These are phyloP conservation scores for Podospora conica DNA, from an alignment of 495 filamentous ascomycete species.

Conservation along the genomic window DNA sequence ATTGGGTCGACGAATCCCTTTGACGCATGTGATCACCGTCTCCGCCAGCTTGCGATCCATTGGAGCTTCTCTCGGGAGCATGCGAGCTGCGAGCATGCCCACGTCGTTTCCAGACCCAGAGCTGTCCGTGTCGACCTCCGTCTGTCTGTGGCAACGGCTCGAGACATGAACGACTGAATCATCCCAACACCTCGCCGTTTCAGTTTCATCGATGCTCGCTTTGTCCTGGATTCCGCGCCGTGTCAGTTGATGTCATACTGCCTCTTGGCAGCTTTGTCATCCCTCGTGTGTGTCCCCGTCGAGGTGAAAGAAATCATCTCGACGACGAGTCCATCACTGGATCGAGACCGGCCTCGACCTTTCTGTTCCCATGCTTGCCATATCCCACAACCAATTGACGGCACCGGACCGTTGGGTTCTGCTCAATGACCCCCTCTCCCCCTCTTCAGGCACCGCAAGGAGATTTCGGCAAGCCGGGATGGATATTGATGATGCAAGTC, in stretches of 20 bases:
- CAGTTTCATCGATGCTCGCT: neutral
- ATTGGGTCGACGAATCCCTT: conserved; percentile 8
- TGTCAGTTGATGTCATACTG: neutral
- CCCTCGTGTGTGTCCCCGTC: neutral
- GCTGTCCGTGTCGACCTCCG: too few relatives aligned
- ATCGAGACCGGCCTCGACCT: too few relatives aligned
- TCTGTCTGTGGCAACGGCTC: neutral
- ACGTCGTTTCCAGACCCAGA: neutral
- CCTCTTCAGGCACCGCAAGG: neutral
- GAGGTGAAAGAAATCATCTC: neutral
- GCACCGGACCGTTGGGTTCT: neutral
- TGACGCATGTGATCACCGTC: conserved; percentile 14
- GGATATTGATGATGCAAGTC: neutral
- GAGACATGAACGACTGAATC: neutral
- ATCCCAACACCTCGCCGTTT: neutral
- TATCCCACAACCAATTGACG: neutral
- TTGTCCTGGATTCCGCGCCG: neutral
- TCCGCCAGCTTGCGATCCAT: conserved; percentile 2
- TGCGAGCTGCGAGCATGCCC: too few relatives aligned
- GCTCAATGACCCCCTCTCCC: neutral
- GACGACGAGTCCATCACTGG: neutral
- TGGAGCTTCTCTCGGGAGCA: neutral
- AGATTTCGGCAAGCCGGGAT: neutral
- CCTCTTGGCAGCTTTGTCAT: neutral
- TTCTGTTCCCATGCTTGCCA: too few relatives aligned